Conservation (phyloP, 345 rosid genomes). For the thale cress (Arabidopsis thaliana) region DNA sequence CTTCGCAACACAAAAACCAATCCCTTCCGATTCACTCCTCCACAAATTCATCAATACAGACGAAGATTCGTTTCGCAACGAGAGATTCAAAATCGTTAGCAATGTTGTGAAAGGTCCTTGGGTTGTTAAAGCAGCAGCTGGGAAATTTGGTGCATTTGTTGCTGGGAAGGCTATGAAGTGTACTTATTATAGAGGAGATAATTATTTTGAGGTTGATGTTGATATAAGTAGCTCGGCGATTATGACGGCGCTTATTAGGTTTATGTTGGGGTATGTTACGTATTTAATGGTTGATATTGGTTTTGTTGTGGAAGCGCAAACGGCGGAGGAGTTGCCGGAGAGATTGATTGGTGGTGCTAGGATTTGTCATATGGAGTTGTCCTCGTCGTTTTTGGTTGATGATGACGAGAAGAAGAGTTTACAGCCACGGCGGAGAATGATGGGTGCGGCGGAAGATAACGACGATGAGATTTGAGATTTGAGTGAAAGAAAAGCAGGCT, state of each 20-base stretch:
- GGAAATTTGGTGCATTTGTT: slow-evolving; percentile 69
- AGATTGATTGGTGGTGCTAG: slow-evolving; percentile 73
- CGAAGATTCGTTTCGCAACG: slow-evolving; percentile 60
- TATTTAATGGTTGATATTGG: slow-evolving; percentile 72
- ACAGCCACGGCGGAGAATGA: slow-evolving; percentile 42
- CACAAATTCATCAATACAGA: slow-evolving; percentile 63
- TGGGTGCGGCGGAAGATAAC: slow-evolving; percentile 52
- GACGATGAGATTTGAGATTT: too few relatives aligned
- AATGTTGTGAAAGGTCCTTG: slow-evolving; percentile 82
- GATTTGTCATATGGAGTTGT: slow-evolving; percentile 73
- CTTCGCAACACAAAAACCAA: slow-evolving; percentile 68
- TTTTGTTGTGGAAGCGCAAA: slow-evolving; percentile 69
- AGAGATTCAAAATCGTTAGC: slow-evolving; percentile 76
- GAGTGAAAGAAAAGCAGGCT: too few relatives aligned
- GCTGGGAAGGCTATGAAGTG: slow-evolving; percentile 65
- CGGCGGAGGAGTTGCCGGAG: slow-evolving; percentile 84
- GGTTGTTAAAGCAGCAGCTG: slow-evolving; percentile 74
- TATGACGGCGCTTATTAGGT: slow-evolving; percentile 56
- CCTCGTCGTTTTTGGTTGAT: slow-evolving; percentile 62
- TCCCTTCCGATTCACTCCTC: slow-evolving; percentile 61
- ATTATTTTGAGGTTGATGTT: slow-evolving; percentile 81
- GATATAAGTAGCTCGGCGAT: slow-evolving; percentile 69
- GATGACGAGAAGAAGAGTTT: slow-evolving; percentile 19
- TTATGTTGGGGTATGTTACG: slow-evolving; percentile 59
- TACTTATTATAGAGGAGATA: slow-evolving; percentile 67